A percentile compares a stretch with the other conserved stretches of the same genome.
Evolutionary conservation across 2,329 filamentous ascomycete species (phyloP).

Genomic region (Fusarium transvaalense): DNA sequence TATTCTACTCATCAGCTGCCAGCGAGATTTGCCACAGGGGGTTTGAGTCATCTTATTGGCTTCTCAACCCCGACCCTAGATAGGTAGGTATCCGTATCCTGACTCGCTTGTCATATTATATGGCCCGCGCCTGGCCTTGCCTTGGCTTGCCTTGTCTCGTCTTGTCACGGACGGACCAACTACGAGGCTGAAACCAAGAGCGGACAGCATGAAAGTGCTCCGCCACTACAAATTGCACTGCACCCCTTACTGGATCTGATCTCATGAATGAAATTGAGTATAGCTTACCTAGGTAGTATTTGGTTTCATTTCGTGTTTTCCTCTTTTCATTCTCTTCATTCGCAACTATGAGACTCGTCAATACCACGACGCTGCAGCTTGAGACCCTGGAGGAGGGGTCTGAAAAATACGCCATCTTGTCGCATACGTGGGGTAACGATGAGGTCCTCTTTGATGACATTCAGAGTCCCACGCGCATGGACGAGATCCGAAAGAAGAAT

Average conservation of each 20-base stretch:
- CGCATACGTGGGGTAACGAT: slow-evolving; percentile 47
- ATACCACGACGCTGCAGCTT: slow-evolving; percentile 47
- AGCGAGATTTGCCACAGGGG: slow-evolving; percentile 40
- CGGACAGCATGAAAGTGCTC: slow-evolving; percentile 38
- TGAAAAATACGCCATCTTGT: slow-evolving; percentile 46
- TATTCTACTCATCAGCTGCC: slow-evolving; percentile 30
- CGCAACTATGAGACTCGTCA: slow-evolving; percentile 46
- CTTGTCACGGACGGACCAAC: slow-evolving; percentile 34
- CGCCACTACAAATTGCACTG: slow-evolving; percentile 21
- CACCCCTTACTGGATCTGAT: slow-evolving; percentile 10
- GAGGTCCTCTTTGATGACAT: slow-evolving; percentile 46
- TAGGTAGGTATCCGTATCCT: slow-evolving; percentile 24
- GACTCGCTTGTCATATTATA: slow-evolving; percentile 41
- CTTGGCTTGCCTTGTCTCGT: slow-evolving; percentile 26
- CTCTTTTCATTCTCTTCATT: slow-evolving; percentile 9
- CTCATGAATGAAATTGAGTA: slow-evolving; percentile 11
- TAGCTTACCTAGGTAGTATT: too few species aligned
- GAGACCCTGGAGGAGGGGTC: slow-evolving; percentile 35
- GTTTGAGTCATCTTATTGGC: slow-evolving; percentile 33
- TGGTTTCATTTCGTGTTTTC: slow-evolving; percentile 22
- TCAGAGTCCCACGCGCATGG: slow-evolving; percentile 36
- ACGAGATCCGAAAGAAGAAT: slow-evolving; percentile 36
- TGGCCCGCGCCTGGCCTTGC: slow-evolving; percentile 14
- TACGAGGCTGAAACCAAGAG: slow-evolving; percentile 41
- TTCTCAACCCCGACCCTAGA: slow-evolving; percentile 32